Evolutionary conservation across 2,329 filamentous ascomycete genomes (phyloP), one percentile per base, ranked within the genome.

Genomic region (Alternaria sp.): DNA sequence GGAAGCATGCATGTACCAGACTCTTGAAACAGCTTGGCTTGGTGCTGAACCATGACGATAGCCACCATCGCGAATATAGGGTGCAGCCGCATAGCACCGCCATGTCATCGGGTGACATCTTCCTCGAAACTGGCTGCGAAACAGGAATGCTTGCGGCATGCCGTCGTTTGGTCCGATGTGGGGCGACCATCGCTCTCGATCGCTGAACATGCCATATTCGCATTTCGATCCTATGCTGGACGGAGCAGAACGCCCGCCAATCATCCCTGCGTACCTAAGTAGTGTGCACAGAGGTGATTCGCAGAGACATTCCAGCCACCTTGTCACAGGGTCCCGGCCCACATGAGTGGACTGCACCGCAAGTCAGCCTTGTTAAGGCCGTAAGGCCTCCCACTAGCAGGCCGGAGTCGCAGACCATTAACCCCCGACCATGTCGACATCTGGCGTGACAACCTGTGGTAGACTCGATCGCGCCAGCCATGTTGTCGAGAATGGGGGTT

Each of bases 331-430:
- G 51, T 55, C 57, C 55, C 53, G 47, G 50, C 45, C 55, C 59
- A 56, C 57, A 49, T 55, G 45, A 52, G 52, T 59, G 53, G 56
- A 65, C 56, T 63, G 64, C 59, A 57, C 61, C 53, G 57, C 65
- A 73, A 73, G 67, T 78, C 76, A 78, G 76, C 76, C 77, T 77
- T 75, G 73, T 70, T 65, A 59, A 68, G 61, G 56, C 67, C 61
- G 55, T 61, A 46, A 79, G 76, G 77, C 76, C 69, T 62, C 76
- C 77, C 71, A 74, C 73, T 75, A 76, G 61, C 65, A 66, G 65
- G 63, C 70, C 67, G 67, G 62, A 69, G 69, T 75, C 73, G 74
- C 74, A 74, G 60, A 67, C 61, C 62, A 63, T 60, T 61, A 62
- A 59, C 49, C 47, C 62, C 66, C 59, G 65, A 57, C 56, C 52